Percentiles rank a stretch among this genome's conserved stretches.
Conservation (phyloP, 768 basidiomycete species). For the Mycena epipterygia region DNA sequence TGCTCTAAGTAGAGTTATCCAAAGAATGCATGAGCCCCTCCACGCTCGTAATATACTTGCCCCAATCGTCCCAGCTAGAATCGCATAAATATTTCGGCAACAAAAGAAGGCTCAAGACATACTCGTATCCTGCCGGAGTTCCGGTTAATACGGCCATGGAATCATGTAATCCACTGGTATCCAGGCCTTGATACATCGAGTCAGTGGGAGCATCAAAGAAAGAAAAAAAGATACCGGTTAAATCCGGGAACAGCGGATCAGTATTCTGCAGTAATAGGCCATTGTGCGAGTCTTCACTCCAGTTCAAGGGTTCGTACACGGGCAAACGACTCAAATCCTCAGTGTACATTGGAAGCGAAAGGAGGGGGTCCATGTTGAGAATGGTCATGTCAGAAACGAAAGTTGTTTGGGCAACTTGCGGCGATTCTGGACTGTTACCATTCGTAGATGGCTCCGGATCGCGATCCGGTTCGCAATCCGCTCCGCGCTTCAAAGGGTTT, state of each 20-base stretch:
- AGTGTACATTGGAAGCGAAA: conserved; percentile 26
- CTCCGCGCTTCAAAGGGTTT: conserved; percentile 27
- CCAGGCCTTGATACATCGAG: not conserved
- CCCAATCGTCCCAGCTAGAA: conserved; percentile 35
- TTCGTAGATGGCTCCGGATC: not conserved
- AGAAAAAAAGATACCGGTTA: not conserved
- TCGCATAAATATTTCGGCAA: not conserved
- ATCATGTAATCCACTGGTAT: not conserved
- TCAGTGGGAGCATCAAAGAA: not conserved
- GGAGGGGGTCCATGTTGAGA: not conserved
- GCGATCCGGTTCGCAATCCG: conserved; percentile 2
- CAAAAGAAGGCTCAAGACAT: not conserved
- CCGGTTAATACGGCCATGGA: conserved; percentile 5
- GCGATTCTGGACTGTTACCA: not conserved
- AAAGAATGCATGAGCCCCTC: conserved; percentile 29
- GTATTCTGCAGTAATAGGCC: not conserved
- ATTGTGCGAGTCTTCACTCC: conserved; percentile 1
- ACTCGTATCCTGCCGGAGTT: conserved; percentile 33
- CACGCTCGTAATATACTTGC: conserved; percentile 31
- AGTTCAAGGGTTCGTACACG: conserved; percentile 22
- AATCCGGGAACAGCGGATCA: not conserved
- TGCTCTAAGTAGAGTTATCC: not conserved
- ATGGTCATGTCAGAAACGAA: not conserved
- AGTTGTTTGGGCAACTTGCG: too few species aligned
- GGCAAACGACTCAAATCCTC: conserved; percentile 33